Evolutionary conservation across 2,329 filamentous ascomycete genomes (phyloP), one percentile per base, ranked within the genome.

Genomic region (Lachnellula arida): DNA sequence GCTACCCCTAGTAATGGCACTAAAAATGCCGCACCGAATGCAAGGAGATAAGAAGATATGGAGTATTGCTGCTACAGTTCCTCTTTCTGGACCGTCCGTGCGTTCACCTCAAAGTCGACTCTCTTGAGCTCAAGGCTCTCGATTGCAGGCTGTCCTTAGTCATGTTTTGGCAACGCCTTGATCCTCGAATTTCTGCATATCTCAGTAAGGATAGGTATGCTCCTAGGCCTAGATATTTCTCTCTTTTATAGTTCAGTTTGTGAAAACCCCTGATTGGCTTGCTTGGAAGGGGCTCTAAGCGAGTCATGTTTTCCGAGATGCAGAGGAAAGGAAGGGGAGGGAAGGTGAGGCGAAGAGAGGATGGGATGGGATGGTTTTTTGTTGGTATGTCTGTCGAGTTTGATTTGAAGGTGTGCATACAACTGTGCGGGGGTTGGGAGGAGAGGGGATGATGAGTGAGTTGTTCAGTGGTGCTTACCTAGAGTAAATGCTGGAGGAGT

Each of bases 281-380:
- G 22, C 25, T 14, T 3, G 37, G 17, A 15, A n/a, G n/a, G n/a
- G 25, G 25, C 8, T 25, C 43, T 17, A 47, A 64, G 61, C 32
- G 19, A 57, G 57, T 66, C 11, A 28, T 17, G 2, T 65, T 65
- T 35, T 35, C 46, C 28, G 60, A 65, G 17, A 67, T 65, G 62
- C 62, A 64, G 53, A 58, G 44, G 53, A 59, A 48, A 50, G 62
- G 61, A 7, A 59, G 4, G 22, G 22, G 22, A 22, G 22, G 22
- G 25, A 8, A 32, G 65, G 46, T 59, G 57, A 28, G 60, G 61
- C 35, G 56, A 48, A 17, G 62, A 67, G 59, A 62, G 65, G 51
- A 64, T 60, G 5, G 57, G 63, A 11, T 61, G 64, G 51, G 53
- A 64, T 54, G 49, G 61, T 66, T 39, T 9, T 4, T 32, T 9